Evolutionary conservation across 106 monocot genomes (phyloP).

Genomic region (Posidonia australis): DNA sequence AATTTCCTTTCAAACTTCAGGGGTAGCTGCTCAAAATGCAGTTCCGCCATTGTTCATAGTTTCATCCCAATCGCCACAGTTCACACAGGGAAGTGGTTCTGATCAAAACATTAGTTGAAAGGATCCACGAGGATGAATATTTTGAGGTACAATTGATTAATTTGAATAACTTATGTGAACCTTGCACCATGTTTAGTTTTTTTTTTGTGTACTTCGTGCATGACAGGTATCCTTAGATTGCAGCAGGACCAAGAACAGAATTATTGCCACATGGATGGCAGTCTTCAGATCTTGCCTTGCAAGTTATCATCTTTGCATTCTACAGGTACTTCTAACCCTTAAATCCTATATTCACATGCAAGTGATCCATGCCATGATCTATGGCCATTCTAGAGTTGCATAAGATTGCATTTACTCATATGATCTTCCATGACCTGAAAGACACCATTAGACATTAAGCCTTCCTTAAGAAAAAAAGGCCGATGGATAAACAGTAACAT

Average conservation of each 20-base stretch:
- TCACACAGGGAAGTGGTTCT: constrained; percentile 36
- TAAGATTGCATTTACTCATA: neutral
- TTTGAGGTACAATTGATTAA: constrained; percentile 21
- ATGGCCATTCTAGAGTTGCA: neutral
- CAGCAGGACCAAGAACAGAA: constrained; percentile 78
- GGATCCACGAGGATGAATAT: constrained; percentile 11
- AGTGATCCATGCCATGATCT: neutral
- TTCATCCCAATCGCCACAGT: constrained; percentile 45
- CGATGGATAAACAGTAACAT: no score
- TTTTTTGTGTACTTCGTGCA: neutral
- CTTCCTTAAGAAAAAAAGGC: no score
- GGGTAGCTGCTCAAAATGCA: constrained; percentile 23
- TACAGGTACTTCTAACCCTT: constrained; percentile 28
- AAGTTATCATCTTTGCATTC: constrained; percentile 48
- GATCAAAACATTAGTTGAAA: constrained; percentile 50
- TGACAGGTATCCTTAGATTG: constrained; percentile 54
- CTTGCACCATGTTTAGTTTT: no score
- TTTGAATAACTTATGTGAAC: neutral
- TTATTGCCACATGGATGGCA: constrained; percentile 43
- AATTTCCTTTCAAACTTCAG: constrained; percentile 6
- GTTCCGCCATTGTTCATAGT: constrained; percentile 33
- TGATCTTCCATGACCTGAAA: no score
- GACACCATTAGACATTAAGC: no score
- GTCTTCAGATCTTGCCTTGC: constrained; percentile 50
- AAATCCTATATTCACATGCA: neutral